Evolutionary conservation across 352 stramenopile species (phyloP), one percentile per base, ranked within the genome.

Genomic region (Thraustochytrium sp.): DNA sequence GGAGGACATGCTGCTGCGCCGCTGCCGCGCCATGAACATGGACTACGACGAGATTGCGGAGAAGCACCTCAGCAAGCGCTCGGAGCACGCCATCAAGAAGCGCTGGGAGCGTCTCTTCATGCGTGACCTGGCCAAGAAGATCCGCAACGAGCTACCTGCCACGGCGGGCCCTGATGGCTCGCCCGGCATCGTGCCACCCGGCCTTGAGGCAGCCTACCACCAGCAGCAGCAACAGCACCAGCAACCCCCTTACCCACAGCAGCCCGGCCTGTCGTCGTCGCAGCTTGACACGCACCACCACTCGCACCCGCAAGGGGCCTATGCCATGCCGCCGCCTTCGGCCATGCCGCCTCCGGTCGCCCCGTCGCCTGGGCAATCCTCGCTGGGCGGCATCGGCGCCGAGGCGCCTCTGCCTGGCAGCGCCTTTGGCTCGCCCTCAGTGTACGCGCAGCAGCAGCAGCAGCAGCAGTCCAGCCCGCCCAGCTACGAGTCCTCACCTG

Each of bases 41-140:
- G 53, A 49, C 49, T 84, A 62, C 26, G 34, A 31, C 8, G 75
- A 83, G 4, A 84, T 84, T 80, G 59, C 54, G 8, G 23, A 76
- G n/a, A 13, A 8, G 26, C 31, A 84, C 31, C 31, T 84, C 3
- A 23, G 64, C 2, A 73, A 84, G 38, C 55, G 75, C 9, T 61
- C 59, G 5, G 75, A 80, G 26, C 75, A 84, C 49, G 75, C 75
- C 23, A 61, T 84, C 44, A 75, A 84, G 36, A 84, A 84, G 49
- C 55, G 75, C 34, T 84, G 75, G 75, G 75, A 84, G 42, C 53
- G 49, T 0, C 61, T 84, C 18, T 56, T 84, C 26, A 84, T 80
- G 72, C 31, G 49, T n/a, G 72, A 80, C 76, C 49, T 72, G 9
- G 72, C 72, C 13, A 53, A 80, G 42, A 80, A 75, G 34, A 75